Percentiles rank a stretch among this genome's conserved stretches.
These are phyloP conservation scores for Cyclanthera cordifolia DNA, from an alignment of 306 rosid genomes.

Conservation along the genomic window DNA sequence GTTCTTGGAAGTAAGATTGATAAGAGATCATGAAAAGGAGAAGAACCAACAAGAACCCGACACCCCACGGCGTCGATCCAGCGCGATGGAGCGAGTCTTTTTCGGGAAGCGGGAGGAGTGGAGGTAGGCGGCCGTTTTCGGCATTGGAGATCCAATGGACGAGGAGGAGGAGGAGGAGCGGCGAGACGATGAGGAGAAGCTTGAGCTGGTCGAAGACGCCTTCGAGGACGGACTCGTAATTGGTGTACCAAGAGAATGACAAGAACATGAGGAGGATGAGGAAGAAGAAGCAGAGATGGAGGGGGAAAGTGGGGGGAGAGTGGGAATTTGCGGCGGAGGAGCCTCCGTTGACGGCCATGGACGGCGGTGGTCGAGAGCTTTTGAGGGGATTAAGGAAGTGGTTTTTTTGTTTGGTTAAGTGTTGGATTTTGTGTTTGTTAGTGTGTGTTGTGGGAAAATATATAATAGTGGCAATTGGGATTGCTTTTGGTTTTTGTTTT, in stretches of 20 bases:
- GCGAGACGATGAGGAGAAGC: constrained; percentile 42
- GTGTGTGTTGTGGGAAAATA: neutral
- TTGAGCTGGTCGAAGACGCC: constrained; percentile 48
- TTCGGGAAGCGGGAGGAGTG: constrained; percentile 8
- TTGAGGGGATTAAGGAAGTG: neutral
- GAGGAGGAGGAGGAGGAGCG: constrained; percentile 38
- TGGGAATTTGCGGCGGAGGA: constrained; percentile 15
- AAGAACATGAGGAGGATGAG: constrained; percentile 40
- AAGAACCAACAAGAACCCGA: constrained; percentile 55
- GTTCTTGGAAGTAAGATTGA: constrained; percentile 55
- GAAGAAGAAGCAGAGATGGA: constrained; percentile 50
- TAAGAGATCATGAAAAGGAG: constrained; percentile 58
- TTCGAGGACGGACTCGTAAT: constrained; percentile 48
- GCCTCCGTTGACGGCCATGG: neutral
- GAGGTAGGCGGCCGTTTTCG: constrained; percentile 19
- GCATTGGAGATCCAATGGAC: constrained; percentile 39
- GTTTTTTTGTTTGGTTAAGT: neutral
- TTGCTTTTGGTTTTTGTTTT: neutral
- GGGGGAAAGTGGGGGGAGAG: constrained; percentile 30
- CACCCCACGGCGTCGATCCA: constrained; percentile 82
- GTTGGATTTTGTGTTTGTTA: neutral
- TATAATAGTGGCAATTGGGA: no score
- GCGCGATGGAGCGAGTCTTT: constrained; percentile 46
- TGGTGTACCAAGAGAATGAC: constrained; percentile 51
- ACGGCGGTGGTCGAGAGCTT: neutral